phyloP scores from a whole-genome alignment of 352 stramenopile genomes.

The Globisporangium alternatum region DNA sequence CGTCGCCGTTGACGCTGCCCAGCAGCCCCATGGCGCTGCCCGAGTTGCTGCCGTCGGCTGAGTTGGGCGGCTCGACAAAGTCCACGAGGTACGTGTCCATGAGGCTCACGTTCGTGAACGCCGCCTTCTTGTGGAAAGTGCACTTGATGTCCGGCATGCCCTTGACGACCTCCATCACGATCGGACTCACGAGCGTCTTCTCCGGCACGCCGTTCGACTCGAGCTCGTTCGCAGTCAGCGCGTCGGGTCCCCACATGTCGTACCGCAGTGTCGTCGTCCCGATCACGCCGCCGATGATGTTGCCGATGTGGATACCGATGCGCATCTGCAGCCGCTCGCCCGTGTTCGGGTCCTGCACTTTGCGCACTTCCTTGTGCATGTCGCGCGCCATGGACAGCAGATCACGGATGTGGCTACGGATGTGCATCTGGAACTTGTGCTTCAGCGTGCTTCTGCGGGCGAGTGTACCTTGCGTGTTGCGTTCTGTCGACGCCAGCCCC shows the following conservation, averaged over 20 bases:
- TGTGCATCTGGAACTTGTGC: slow-evolving; percentile 80
- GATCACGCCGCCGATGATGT: slow-evolving; percentile 87
- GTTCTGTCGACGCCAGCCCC: slow-evolving; percentile 16
- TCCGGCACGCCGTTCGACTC: slow-evolving; percentile 83
- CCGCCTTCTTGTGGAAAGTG: slow-evolving; percentile 79
- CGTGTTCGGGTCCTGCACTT: slow-evolving; percentile 82
- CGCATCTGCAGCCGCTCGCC: slow-evolving; percentile 84
- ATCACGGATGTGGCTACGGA: slow-evolving; percentile 77
- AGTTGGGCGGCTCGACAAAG: slow-evolving; percentile 52
- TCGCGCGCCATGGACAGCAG: slow-evolving; percentile 78
- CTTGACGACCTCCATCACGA: slow-evolving; percentile 79
- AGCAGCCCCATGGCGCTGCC: slow-evolving; percentile 9
- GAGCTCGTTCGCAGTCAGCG: slow-evolving; percentile 83
- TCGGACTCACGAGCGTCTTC: slow-evolving; percentile 72
- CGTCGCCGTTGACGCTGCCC: slow-evolving; percentile 24
- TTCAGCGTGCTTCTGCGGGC: slow-evolving; percentile 66
- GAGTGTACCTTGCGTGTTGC: slow-evolving; percentile 14
- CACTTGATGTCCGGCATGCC: slow-evolving; percentile 84
- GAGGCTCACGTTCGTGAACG: slow-evolving; percentile 76
- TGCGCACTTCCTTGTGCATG: slow-evolving; percentile 86
- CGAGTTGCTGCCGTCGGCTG: neutral
- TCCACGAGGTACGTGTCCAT: slow-evolving; percentile 87
- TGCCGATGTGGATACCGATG: slow-evolving; percentile 86
- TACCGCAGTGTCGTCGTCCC: slow-evolving; percentile 85
- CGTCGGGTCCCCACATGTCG: slow-evolving; percentile 87